Conservation (phyloP, 176 grass and related monocot genomes). For the Juncus effusus region DNA sequence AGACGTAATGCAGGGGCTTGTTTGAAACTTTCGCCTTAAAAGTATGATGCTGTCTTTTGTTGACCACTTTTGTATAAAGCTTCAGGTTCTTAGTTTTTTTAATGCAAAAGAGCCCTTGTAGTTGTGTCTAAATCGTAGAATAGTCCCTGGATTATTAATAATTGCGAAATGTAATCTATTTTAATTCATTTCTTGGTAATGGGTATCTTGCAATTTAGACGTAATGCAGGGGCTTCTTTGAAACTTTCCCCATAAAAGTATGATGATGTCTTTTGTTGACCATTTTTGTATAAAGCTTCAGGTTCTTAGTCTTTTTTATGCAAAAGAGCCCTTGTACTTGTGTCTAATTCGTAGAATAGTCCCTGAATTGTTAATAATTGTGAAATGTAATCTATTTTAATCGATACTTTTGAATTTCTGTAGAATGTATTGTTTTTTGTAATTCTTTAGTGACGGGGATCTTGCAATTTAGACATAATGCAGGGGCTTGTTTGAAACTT, state of each 20-base stretch:
- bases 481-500: no score
- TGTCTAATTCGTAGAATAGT: neutral
- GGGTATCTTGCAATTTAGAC: no score
- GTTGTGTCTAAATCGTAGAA: neutral
- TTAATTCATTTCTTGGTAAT: neutral
- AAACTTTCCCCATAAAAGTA: no score
- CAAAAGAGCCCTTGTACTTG: neutral
- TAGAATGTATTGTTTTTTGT: no score
- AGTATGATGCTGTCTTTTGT: no score
- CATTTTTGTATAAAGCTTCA: slow-evolving; percentile 51
- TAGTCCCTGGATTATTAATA: neutral
- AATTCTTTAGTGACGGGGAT: neutral
- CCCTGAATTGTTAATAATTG: neutral
- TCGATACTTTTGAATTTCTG: neutral
- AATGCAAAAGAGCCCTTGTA: neutral
- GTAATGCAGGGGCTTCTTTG: no score
- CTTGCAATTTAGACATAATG: no score
- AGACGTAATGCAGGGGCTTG: no score
- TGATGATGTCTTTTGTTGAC: no score
- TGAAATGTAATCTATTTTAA: neutral
- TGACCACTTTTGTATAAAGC: slow-evolving; percentile 33
- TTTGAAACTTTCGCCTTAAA: no score
- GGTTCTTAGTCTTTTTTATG: slow-evolving; percentile 31
- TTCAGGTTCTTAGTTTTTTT: slow-evolving; percentile 47
- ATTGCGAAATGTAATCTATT: neutral